Base-by-base conservation (phyloP, 768 basidiomycete genomes). In the Boletus rex-veris region DNA sequence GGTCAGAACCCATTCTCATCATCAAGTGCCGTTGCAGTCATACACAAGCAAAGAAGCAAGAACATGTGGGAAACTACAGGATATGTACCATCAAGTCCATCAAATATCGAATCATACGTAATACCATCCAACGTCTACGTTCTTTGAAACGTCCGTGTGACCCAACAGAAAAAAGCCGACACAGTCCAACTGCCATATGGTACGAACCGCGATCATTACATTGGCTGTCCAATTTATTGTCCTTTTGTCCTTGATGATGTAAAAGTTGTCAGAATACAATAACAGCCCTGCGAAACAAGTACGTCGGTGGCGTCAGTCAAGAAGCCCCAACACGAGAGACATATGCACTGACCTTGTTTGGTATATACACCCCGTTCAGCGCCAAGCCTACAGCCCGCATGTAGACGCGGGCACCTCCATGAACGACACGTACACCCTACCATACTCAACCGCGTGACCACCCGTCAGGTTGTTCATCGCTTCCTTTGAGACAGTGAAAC, bases 401-500 rank as follows among this genome's bases (percentile, higher is more conserved):
- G 0, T 40, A 3, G 62, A 53, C 4, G 41, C 2, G 3, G 11
- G 0, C 35, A 40, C n/a, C n/a, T 4, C 1, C 21, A 48, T 24
- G 14, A 3, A 62, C 5, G 62, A 14, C 33, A 70, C 64, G 24
- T 52, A 3, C 14, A 70, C 55, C 48, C 59, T 64, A 0, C 69
- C 69, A 3, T 45, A 19, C 8, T 14, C 10, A 0, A 0, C 21
- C 5, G 69, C 66, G 24, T 54, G 48, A 12, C 10, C 3, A 1
- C 15, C 18, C 30, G 69, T 70, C 58, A 70, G 21, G 0, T 11
- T 26, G 47, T 70, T 40, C 70, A 70, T 72, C 47, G 68, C 69
- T 51, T 0, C 21, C 48, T 58, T 8, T 10, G 68, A 70, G 12
- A 59, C 26, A 7, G 76, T 77, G 62, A 79, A 80, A 3, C 77